A percentile compares a stretch with the other conserved stretches of the same genome.
phyloP scores from a whole-genome alignment of 108 stramenopile genomes.

The Nannochloropsis granulata region DNA sequence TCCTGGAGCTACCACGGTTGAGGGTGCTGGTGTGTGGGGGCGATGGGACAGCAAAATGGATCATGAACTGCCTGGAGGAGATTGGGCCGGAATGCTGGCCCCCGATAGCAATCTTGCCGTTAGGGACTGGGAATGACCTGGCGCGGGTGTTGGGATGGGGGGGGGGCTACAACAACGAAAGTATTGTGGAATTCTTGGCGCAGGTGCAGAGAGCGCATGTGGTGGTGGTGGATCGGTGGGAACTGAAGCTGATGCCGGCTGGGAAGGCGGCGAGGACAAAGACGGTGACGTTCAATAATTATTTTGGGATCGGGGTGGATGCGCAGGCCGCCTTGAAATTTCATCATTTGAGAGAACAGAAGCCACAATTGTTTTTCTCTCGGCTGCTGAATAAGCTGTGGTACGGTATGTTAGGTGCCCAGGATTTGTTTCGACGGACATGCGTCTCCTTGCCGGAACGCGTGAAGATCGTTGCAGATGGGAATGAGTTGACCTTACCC shows the following conservation, averaged over 20 bases:
- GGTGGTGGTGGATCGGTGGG: conserved; percentile 24
- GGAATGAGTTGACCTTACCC: neutral
- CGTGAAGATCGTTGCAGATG: neutral
- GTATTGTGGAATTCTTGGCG: neutral
- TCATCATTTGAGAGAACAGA: conserved; percentile 13
- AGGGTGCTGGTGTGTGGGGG: conserved; percentile 29
- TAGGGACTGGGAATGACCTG: conserved; percentile 32
- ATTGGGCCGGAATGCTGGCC: neutral
- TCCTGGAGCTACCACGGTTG: neutral
- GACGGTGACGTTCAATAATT: conserved; percentile 29
- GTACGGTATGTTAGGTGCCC: neutral
- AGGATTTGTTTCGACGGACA: neutral
- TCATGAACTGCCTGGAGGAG: conserved; percentile 8
- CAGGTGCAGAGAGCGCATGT: neutral
- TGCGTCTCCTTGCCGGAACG: neutral
- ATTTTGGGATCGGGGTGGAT: conserved; percentile 33
- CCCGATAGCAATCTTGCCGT: conserved; percentile 19
- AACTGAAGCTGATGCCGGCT: neutral
- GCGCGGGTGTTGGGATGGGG: conserved; percentile 30
- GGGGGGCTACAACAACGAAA: neutral
- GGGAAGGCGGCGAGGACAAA: conserved; percentile 1
- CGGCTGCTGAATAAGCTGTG: neutral
- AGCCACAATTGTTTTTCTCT: conserved; percentile 1
- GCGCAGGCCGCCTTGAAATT: conserved; percentile 28
- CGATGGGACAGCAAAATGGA: conserved; percentile 31